Evolutionary conservation across 441 rosid genomes (phyloP), one percentile per base, ranked within the genome.

Genomic region (Sinapis alba): DNA sequence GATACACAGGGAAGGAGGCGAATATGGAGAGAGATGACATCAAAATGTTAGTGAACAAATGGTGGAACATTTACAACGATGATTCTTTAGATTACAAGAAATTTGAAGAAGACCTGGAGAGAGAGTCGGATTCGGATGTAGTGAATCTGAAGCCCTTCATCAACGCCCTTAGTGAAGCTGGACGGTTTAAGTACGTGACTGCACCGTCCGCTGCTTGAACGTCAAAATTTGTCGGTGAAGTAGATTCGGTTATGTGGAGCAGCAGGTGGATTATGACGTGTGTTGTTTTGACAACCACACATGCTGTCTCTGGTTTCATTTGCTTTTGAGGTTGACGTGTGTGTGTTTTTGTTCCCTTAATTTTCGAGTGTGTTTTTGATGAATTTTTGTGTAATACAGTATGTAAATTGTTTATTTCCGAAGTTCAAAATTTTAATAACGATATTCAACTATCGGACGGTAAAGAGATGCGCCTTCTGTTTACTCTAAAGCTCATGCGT

Each of bases 1-100:
- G 94, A 69, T 89, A 81, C 76, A 87, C 94, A 0, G 90, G 91
- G 9, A 76, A 79, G 41, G 94, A 87, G 75, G 86, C 68, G 4
- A 86, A 87, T 67, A 87, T 86, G 94, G 82, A 85, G 12, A 84
- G 91, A 21, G 90, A 85, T 70, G 89, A 87, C 62, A 82, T 87
- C 11, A 86, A 87, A 80, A 83, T 83, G 89, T 64, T 89, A 70
- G 88, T 87, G 20, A 47, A 80, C 66, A 89, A 83, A 75, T 87
- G 94, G 91, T 80, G 85, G 91, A 88, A 87, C 60, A 72, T 86
- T 28, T 89, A 84, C 84, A 65, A 83, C 20, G 94, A 89, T 16
- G 81, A 63, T 16, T 78, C 89, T 4, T 69, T 88, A 59, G 86
- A 84, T 47, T 83, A 80, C 81, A 72, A 78, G 81, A 82, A 64